Conservation (phyloP, 176 grass and related monocot species). For the Hyparrhenia diplandra region DNA sequence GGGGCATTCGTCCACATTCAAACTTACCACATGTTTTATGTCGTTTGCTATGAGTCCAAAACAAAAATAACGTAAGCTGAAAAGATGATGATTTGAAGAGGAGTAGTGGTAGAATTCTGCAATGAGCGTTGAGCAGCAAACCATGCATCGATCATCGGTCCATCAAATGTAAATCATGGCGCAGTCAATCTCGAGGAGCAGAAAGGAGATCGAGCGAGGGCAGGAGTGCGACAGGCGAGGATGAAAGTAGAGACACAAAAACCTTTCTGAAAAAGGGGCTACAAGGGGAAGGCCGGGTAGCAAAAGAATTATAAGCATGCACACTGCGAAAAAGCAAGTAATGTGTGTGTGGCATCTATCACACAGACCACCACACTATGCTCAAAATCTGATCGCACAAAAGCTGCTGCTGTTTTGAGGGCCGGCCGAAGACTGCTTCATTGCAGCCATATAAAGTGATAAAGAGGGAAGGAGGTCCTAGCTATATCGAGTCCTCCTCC, state of each 20-base stretch:
- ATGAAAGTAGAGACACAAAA: constrained; percentile 75
- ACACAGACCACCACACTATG: constrained; percentile 30
- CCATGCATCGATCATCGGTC: constrained; percentile 48
- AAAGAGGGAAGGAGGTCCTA: constrained; percentile 19
- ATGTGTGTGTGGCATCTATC: constrained; percentile 31
- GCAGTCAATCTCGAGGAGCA: constrained; percentile 46
- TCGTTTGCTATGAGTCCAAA: not conserved
- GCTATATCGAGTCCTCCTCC: not conserved
- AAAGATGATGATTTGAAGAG: constrained; percentile 10
- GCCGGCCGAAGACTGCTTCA: constrained; percentile 29
- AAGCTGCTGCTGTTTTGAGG: constrained; percentile 46
- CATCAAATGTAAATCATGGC: constrained; percentile 58
- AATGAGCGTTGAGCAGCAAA: constrained; percentile 4
- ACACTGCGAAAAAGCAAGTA: constrained; percentile 27
- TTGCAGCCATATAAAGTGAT: constrained; percentile 48
- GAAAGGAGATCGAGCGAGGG: constrained; percentile 50
- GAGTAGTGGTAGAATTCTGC: constrained; percentile 22
- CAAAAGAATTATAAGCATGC: constrained; percentile 83
- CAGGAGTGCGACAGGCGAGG: constrained; percentile 48
- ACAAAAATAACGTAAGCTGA: not conserved
- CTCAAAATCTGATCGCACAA: constrained; percentile 48
- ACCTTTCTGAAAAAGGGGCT: constrained; percentile 80
- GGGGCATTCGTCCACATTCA: no score
- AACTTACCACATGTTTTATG: not conserved
- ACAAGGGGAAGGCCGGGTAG: constrained; percentile 12